phyloP scores from a whole-genome alignment of 805 yeast genomes.

The Ogataea zsoltii region DNA sequence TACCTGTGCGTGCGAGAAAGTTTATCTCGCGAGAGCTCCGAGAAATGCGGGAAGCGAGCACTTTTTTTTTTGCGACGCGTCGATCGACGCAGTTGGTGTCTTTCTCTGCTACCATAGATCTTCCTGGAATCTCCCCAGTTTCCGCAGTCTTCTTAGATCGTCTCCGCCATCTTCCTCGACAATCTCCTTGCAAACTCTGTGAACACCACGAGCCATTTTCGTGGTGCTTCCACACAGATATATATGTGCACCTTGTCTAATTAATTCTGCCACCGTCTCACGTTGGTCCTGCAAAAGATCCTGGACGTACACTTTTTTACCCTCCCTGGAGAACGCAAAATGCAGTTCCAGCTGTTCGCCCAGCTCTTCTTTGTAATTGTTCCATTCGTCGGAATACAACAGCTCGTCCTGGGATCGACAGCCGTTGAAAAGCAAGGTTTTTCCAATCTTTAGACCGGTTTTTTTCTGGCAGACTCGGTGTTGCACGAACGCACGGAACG shows the following conservation, averaged over 20 bases:
- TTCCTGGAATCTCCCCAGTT: slow-evolving; percentile 86
- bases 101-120: slow-evolving; percentile 77
- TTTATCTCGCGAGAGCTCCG: too few relatives aligned
- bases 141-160: slow-evolving; percentile 67
- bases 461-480: slow-evolving; percentile 49
- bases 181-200: slow-evolving; percentile 60
- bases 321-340: slow-evolving; percentile 74
- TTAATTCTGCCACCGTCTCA: slow-evolving; percentile 47
- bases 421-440: slow-evolving; percentile 78
- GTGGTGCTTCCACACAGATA: slow-evolving; percentile 96
- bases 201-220: slow-evolving; percentile 89
- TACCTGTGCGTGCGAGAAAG: neutral
- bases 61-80: too few relatives aligned
- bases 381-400: slow-evolving; percentile 83
- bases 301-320: slow-evolving; percentile 73
- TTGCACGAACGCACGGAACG: slow-evolving; percentile 87
- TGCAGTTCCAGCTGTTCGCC: slow-evolving; percentile 55
- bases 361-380: slow-evolving; percentile 55
- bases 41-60: too few relatives aligned
- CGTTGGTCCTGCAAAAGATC: slow-evolving; percentile 57
- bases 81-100: neutral
- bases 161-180: slow-evolving; percentile 66
- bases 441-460: slow-evolving; percentile 54
- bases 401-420: slow-evolving; percentile 75
- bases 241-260: slow-evolving; percentile 64